Conservation (phyloP, 1,284 basidiomycete genomes). For the Moesziomyces sp. region DNA sequence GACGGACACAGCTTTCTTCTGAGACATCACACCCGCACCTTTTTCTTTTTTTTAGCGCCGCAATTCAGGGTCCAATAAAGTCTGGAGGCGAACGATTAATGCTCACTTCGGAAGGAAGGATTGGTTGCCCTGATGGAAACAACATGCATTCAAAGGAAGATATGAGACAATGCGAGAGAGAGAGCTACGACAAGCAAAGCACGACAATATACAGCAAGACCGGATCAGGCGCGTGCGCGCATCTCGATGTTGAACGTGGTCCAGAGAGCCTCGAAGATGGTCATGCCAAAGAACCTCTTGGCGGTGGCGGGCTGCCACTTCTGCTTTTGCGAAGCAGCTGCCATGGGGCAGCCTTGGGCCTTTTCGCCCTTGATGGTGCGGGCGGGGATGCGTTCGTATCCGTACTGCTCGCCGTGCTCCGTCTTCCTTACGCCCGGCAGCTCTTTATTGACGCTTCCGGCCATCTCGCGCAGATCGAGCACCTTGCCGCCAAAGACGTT, state of each 20-base stretch:
- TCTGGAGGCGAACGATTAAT: no score
- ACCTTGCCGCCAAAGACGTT: conserved; percentile 39
- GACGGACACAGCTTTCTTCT: background rate
- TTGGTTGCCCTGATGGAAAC: no score
- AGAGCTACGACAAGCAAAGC: no score
- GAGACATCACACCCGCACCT: background rate
- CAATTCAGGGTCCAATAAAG: background rate
- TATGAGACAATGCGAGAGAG: no score
- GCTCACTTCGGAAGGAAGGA: no score
- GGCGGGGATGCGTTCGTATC: conserved; percentile 37
- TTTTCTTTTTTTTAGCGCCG: no score
- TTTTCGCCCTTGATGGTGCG: conserved; percentile 23
- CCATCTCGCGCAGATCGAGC: conserved; percentile 38
- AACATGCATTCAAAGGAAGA: no score
- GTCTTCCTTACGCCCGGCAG: conserved; percentile 26
- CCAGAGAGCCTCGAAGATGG: conserved; percentile 36
- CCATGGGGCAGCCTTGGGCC: conserved; percentile 6
- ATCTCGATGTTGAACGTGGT: conserved; percentile 46
- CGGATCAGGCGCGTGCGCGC: conserved; percentile 22
- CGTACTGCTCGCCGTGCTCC: conserved; percentile 19
- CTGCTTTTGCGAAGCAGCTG: conserved; percentile 9
- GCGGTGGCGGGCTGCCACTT: conserved; percentile 44
- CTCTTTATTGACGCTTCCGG: conserved; percentile 21
- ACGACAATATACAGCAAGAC: no score
- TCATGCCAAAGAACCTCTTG: conserved; percentile 37